Evolutionary conservation across 1,284 basidiomycete genomes (phyloP), one percentile per base, ranked within the genome.

Genomic region (Cryptococcus maquisensis): DNA sequence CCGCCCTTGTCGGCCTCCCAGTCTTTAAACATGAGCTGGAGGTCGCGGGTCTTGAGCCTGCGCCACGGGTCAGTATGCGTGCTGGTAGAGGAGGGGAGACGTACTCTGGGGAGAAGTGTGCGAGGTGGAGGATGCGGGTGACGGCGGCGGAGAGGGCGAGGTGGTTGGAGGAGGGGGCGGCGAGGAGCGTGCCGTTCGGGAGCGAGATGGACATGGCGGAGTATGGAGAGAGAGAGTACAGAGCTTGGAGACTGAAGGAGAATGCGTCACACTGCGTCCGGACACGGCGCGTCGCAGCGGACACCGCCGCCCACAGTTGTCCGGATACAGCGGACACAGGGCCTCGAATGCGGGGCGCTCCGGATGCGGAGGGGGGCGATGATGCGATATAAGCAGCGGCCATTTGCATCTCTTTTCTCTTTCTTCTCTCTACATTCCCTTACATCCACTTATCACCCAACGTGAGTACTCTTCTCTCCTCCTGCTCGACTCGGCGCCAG

Each of bases 31-130:
- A 92, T 87, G 50, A 82, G 75, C 71, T 97, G 92, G 50, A 99
- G 88, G 76, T 99, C 95, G 71, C 91, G 87, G 26, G 95, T 99
- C 80, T 98, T 98, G 72, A 99, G 83, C 75, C 73, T 74, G 52
- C 2, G 18, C 16, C 49, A 40, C 26, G 26, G 16, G 37, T 56
- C 52, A 42, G 49, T 40, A 37, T 37, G 24, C 12, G n/a, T 21
- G 10, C 1, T 32, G 37, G n/a, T 13, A 1, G 9, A 15, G n/a
- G 20, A 4, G 36, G 23, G 12, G 15, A 23, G 15, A 67, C 72
- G 57, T 47, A 72, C 73, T 93, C 88, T 68, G 93, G 87, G 8
- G 90, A 84, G 73, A 99, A 98, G 65, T 91, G 90, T 26, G 86
- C 86, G 54, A 99, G 81, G 68, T 84, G 87, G 64, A 99, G 84